Evolutionary conservation across 2,329 filamentous ascomycete genomes (phyloP), one percentile per base, ranked within the genome.

Genomic region (Microdochium nivale): DNA sequence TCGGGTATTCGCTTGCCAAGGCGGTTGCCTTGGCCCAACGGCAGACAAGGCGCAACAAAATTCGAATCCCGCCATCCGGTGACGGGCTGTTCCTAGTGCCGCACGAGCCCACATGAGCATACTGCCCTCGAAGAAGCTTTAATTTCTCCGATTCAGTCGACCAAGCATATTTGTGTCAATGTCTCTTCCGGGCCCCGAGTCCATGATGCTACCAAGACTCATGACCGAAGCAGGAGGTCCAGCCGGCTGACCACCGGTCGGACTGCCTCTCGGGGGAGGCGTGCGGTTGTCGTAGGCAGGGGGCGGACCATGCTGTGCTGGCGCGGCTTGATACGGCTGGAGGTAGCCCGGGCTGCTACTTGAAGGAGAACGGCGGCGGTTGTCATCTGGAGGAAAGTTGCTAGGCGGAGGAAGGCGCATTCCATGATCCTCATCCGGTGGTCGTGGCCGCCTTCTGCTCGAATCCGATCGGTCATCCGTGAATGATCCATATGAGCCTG

Each of bases 101-200:
- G 5, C 27, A 11, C 11, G 27, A 30, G 11, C 5, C 5, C 27
- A 30, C 27, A 30, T n/a, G n/a, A n/a, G n/a, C n/a, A 11, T 11
- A 30, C 27, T 30, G 27, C 27, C 5, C 27, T n/a, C n/a, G n/a
- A n/a, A n/a, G 27, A 5, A 30, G 27, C 27, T 11, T 47, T 21
- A 50, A 30, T 55, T 56, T 57, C 65, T 65, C 47, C 72, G 67
- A 55, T 79, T 76, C 49, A 81, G 61, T 35, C 75, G 71, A 37
- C 73, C 71, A 52, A 81, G 68, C 79, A 81, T 81, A 53, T 67
- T 72, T 57, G 71, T 70, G 58, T 81, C 79, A 52, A 81, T 79
- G 52, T 80, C 77, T 57, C 69, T 74, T 58, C 14, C 67, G 58
- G 47, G 67, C 67, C 53, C 59, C 14, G 59, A 59, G 49, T 74